Evolutionary conservation across 1,284 basidiomycete species (phyloP).

Genomic region (Apiotrichum laibachii): DNA sequence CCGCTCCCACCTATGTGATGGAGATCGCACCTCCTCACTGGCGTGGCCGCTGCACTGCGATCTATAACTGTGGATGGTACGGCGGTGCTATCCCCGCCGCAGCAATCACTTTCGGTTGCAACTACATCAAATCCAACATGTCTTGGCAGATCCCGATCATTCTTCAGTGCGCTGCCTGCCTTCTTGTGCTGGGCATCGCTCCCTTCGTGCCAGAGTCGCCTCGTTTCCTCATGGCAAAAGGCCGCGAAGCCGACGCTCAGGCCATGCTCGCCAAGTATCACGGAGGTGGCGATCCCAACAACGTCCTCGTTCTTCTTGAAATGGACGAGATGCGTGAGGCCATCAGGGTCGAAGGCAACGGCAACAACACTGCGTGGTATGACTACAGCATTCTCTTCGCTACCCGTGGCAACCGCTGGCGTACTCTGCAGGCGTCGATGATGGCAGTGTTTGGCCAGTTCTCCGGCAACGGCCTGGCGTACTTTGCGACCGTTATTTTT

Average conservation of each 20-base stretch:
- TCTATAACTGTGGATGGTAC: slow-evolving; percentile 35
- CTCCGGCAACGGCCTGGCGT: slow-evolving; percentile 52
- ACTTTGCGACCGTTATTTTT: slow-evolving; percentile 45
- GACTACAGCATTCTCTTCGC: slow-evolving; percentile 1
- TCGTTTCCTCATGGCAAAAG: slow-evolving; percentile 29
- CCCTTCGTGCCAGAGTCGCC: slow-evolving; percentile 33
- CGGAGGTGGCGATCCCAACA: slow-evolving; percentile 26
- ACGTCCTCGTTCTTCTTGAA: slow-evolving; percentile 55
- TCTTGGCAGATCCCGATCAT: slow-evolving; percentile 35
- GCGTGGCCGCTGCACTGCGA: slow-evolving; percentile 60
- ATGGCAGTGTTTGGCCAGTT: slow-evolving; percentile 49
- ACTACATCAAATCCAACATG: slow-evolving; percentile 25
- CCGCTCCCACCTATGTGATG: slow-evolving; percentile 55
- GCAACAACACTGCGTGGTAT: slow-evolving; percentile 53
- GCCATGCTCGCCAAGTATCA: slow-evolving; percentile 69
- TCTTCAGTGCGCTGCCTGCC: slow-evolving; percentile 24
- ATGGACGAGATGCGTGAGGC: slow-evolving; percentile 59
- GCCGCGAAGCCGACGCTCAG: slow-evolving; percentile 62
- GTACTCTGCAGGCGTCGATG: slow-evolving; percentile 15
- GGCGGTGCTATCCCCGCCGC: slow-evolving; percentile 28
- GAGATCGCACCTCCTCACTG: slow-evolving; percentile 64
- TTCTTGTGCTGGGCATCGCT: slow-evolving; percentile 11
- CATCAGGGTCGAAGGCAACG: slow-evolving; percentile 53
- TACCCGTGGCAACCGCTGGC: slow-evolving; percentile 1
- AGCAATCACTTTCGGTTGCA: slow-evolving; percentile 10